Evolutionary conservation across 202 grass and related monocot genomes (phyloP), one percentile per base, ranked within the genome.

Genomic region (Eragrostis tef): DNA sequence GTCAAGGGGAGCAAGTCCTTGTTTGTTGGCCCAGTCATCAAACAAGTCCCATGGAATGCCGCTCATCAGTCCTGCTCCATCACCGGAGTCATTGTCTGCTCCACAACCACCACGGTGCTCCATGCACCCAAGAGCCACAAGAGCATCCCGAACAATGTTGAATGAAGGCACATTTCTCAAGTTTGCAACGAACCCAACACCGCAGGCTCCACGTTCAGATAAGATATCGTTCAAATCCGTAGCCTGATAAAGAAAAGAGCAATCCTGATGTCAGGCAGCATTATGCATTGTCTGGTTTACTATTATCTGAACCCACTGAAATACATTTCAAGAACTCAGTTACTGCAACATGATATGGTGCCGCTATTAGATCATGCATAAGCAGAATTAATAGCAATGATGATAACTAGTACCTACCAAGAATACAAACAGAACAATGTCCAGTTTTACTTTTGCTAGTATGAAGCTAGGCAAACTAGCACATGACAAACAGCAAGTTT

Each of bases 41-140:
- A 90, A 93, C 83, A 99, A 71, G 56, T 89, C 85, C 96, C 96
- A 99, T 61, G 96, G 96, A 59, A 99, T 84, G 50, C 83, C 85
- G 12, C 82, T 96, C 96, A 99, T 99, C 80, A 99, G 50, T 31
- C 96, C 96, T 58, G 96, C 53, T 13, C 96, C 96, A 50, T 99
- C 96, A 60, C 96, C 96, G 64, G 96, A 99, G 93, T 96, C 93
- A 79, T 93, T 99, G 81, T 99, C 96, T 13, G 96, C 93, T 56
- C 93, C 93, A 81, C 96, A 99, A 45, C 96, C 96, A 77, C 96
- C 96, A 77, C 96, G 96, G 67, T 99, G 96, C 84, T 99, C 96
- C 96, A 99, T 99, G 89, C 96, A 99, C 8, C 96, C 93, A 78
- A 99, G 93, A 70, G 96, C 96, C 2, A 26, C 79, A 79, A 99